Conservation (phyloP, 768 basidiomycete genomes). For the Gloeopeniophorella convolvens region DNA sequence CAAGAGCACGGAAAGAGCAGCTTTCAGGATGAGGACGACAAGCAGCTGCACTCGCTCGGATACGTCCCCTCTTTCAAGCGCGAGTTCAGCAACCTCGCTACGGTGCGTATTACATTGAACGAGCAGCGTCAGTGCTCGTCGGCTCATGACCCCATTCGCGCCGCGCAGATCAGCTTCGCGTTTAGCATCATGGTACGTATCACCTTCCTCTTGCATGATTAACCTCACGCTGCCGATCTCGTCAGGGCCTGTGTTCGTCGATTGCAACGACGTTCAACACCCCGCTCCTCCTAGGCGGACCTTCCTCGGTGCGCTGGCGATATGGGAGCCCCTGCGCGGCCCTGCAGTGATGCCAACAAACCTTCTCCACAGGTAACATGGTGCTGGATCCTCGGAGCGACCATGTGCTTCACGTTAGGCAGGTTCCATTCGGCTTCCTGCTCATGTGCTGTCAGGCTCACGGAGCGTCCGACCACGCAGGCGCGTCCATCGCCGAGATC, state of each 20-base stretch:
- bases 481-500: constrained; percentile 68
- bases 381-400: constrained; percentile 71
- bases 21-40: constrained; percentile 46
- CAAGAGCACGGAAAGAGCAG: not conserved
- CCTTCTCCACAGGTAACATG: constrained; percentile 42
- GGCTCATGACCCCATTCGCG: not conserved
- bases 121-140: no score
- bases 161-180: constrained; percentile 57
- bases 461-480: constrained; percentile 20
- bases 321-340: not conserved
- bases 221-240: not conserved
- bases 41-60: constrained; percentile 56
- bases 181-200: constrained; percentile 64
- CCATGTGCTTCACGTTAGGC: constrained; percentile 68
- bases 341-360: not conserved
- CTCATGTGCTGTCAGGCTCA: not conserved
- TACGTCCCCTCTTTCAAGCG: constrained; percentile 78
- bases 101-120: constrained; percentile 50
- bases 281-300: constrained; percentile 61
- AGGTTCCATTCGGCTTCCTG: not conserved
- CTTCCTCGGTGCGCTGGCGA: constrained; percentile 47
- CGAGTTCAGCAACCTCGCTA: constrained; percentile 81
- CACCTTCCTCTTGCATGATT: not conserved
- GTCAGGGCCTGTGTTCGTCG: constrained; percentile 64
- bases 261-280: constrained; percentile 77